Conservation (phyloP, 1,139 yeast genomes). For the Debaryomyces udenii region DNA sequence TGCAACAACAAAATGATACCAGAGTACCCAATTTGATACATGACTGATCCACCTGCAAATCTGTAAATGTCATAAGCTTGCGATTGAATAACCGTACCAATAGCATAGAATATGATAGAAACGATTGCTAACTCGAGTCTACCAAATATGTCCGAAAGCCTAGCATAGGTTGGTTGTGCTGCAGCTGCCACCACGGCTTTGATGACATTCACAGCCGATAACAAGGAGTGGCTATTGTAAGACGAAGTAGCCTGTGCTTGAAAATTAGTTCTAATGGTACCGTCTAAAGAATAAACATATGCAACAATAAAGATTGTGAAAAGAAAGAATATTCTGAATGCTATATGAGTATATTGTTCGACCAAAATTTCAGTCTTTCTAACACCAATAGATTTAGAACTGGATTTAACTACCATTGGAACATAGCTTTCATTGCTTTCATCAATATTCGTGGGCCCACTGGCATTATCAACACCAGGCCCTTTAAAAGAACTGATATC, state of each 20-base stretch:
- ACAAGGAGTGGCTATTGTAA: constrained; percentile 59
- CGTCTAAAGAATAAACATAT: constrained; percentile 70
- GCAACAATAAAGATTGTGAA: constrained; percentile 60
- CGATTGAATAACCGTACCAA: constrained; percentile 73
- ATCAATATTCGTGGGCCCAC: no score
- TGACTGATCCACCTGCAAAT: constrained; percentile 73
- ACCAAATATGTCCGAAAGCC: constrained; percentile 72
- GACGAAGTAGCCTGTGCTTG: constrained; percentile 59
- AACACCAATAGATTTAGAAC: constrained; percentile 37
- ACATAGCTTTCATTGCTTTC: neutral
- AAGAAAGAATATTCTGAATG: constrained; percentile 40
- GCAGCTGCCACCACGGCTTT: constrained; percentile 71
- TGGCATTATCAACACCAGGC: no score
- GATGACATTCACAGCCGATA: constrained; percentile 66
- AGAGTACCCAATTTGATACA: constrained; percentile 71
- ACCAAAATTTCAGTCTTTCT: constrained; percentile 45
- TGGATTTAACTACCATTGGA: constrained; percentile 5
- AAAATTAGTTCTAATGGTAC: constrained; percentile 51
- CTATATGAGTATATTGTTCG: constrained; percentile 29
- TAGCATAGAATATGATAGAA: constrained; percentile 60
- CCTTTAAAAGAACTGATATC: constrained; percentile 2
- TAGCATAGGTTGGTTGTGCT: constrained; percentile 69
- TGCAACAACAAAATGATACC: constrained; percentile 61
- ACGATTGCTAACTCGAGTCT: constrained; percentile 59
- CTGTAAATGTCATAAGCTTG: constrained; percentile 66